phyloP scores from a whole-genome alignment of 148 eudicot genomes.

The Oxyria digyna region DNA sequence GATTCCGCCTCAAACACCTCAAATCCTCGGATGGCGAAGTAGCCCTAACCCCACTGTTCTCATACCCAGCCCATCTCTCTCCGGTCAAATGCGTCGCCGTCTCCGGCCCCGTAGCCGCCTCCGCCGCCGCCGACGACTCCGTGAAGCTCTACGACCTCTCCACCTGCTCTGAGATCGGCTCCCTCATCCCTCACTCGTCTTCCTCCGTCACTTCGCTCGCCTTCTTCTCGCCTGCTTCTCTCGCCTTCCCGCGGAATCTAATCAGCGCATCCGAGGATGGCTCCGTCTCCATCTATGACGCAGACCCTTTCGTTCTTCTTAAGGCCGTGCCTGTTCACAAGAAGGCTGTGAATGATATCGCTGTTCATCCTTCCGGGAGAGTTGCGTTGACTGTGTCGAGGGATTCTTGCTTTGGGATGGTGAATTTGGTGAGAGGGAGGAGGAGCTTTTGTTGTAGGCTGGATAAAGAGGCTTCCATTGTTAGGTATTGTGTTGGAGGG shows the following conservation, averaged over 20 bases:
- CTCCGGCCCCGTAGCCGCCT: conserved; percentile 56
- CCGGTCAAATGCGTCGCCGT: conserved; percentile 64
- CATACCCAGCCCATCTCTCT: conserved; percentile 71
- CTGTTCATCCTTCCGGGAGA: conserved; percentile 67
- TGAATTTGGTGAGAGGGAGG: conserved; percentile 76
- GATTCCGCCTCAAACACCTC: conserved; percentile 50
- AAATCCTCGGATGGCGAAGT: conserved; percentile 20
- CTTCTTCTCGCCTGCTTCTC: conserved; percentile 35
- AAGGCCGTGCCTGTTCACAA: conserved; percentile 42
- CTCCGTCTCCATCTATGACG: conserved; percentile 45
- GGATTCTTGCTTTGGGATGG: conserved; percentile 65
- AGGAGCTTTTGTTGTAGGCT: conserved; percentile 57
- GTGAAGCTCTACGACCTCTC: conserved; percentile 79
- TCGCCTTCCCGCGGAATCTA: conserved; percentile 54
- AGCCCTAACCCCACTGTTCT: conserved; percentile 52
- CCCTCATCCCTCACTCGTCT: conserved; percentile 43
- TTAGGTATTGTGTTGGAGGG: conserved; percentile 39
- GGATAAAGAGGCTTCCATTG: conserved; percentile 52
- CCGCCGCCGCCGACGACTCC: conserved; percentile 68
- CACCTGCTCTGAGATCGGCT: conserved; percentile 58
- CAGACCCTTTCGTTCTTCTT: conserved; percentile 66
- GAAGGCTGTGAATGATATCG: conserved; percentile 36
- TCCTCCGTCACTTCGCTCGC: conserved; percentile 43
- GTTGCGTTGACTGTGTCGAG: conserved; percentile 54
- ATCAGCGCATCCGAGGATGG: conserved; percentile 56